Evolutionary conservation across 1,284 basidiomycete species (phyloP), one percentile per base, ranked within the genome.

Genomic region (Peniophora sp.): DNA sequence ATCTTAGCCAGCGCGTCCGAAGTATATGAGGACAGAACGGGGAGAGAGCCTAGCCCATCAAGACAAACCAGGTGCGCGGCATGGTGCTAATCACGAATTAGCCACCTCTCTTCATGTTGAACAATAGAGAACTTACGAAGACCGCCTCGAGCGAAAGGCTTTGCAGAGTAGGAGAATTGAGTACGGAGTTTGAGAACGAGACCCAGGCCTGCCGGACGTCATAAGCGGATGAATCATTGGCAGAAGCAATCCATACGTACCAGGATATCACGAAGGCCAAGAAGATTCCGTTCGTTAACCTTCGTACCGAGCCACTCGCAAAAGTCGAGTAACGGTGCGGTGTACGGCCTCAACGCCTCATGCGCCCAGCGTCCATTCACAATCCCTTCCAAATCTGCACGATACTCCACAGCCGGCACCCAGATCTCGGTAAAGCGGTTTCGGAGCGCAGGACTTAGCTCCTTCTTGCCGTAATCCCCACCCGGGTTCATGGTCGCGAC

Each of bases 401-500:
- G 76, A 54, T 85, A 77, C 53, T 92, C 83, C 38, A 99, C 81
- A 12, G 87, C 74, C 2, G 97, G 96, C 0, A 99, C 97, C 95
- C 95, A 99, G 43, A 99, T 97, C 65, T 99, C 97, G 10, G 97
- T 99, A 70, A 99, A 99, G 14, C 97, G 85, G 69, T 99, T 99
- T 23, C 97, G 83, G 45, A 99, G 74, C 0, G 97, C 97, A 24
- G 96, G 96, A 0, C 95, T 98, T 2, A 99, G 75, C 65, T 99
- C 97, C 66, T 99, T 99, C 73, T 99, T 99, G 38, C 97, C 97
- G 61, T 97, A 99, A 65, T 99, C 97, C 35, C 97, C 97, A 34
- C 97, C 97, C 0, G 97, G 97, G 65, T 99, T 99, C 97, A 99
- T 99, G 0, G 97, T 99, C 1, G 97, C 95, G 0, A 98, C 75